Percentiles rank a stretch among this genome's conserved stretches.
phyloP scores from a whole-genome alignment of 306 rosid species.

The Abrus pulchellus region DNA sequence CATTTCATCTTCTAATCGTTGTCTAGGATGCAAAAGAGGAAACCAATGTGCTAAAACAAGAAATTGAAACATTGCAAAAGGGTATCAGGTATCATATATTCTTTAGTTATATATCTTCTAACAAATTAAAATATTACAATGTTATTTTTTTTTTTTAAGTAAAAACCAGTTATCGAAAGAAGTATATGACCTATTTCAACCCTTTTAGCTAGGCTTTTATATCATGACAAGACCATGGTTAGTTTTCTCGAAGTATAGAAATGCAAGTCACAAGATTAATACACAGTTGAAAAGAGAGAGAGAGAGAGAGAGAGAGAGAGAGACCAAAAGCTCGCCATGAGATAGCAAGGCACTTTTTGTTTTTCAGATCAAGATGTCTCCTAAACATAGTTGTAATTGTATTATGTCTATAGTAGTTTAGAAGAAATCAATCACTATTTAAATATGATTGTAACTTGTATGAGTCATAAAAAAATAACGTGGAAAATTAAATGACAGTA shows the following conservation, averaged over 20 bases:
- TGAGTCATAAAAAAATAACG: not conserved
- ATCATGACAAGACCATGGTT: no score
- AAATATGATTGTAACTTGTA: not conserved
- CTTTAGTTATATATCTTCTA: not conserved
- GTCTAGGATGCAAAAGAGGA: constrained; percentile 76
- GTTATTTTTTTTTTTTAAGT: no score
- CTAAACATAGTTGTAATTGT: not conserved
- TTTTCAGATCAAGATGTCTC: not conserved
- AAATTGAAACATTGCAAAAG: constrained; percentile 75
- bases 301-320: no score
- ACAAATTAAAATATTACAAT: constrained; percentile 10
- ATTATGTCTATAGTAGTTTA: not conserved
- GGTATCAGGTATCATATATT: constrained; percentile 71
- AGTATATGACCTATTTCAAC: no score
- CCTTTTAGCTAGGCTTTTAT: no score
- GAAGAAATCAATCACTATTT: not conserved
- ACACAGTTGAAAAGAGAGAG: no score
- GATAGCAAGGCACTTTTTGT: no score
- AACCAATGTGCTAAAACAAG: constrained; percentile 67
- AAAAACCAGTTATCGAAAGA: no score
- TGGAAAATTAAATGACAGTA: not conserved
- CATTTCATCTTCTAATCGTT: not conserved
- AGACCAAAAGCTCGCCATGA: no score
- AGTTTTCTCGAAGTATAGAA: no score
- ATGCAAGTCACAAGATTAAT: no score